These are phyloP conservation scores for Collybia sordida DNA, from an alignment of 768 basidiomycete genomes.

Conservation along the genomic window DNA sequence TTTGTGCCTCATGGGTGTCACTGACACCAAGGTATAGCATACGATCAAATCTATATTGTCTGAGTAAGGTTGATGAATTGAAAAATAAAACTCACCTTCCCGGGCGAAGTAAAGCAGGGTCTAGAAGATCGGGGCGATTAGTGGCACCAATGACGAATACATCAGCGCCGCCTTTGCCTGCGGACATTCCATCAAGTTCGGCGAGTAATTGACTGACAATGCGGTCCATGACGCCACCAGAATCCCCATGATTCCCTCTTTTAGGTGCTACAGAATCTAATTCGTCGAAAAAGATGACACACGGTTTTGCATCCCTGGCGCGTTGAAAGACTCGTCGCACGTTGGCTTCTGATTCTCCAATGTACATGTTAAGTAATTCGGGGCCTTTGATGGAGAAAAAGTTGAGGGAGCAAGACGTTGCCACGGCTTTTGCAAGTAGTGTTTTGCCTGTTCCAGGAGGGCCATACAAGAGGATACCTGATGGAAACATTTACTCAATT, in stretches of 20 bases:
- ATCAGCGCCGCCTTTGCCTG: constrained; percentile 57
- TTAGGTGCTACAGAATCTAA: constrained; percentile 94
- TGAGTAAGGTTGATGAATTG: background rate
- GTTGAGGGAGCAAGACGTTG: constrained; percentile 91
- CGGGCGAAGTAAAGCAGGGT: constrained; percentile 85
- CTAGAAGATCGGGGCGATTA: constrained; percentile 89
- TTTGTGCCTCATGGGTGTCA: constrained; percentile 80
- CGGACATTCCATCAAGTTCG: constrained; percentile 89
- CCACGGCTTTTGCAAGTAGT: constrained; percentile 92
- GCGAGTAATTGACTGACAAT: constrained; percentile 94
- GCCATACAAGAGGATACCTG: constrained; percentile 89
- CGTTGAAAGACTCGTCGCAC: constrained; percentile 90
- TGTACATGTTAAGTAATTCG: constrained; percentile 96
- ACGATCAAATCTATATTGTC: constrained; percentile 80
- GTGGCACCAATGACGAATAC: constrained; percentile 97
- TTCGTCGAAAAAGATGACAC: constrained; percentile 97
- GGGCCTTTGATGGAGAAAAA: constrained; percentile 98
- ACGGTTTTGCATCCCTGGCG: constrained; percentile 89
- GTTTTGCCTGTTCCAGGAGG: constrained; percentile 98
- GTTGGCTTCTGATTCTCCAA: constrained; percentile 97
- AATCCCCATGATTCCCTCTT: constrained; percentile 92
- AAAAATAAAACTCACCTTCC: constrained; percentile 56
- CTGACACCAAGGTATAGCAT: constrained; percentile 96
- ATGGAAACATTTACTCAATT: background rate
- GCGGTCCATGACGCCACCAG: constrained; percentile 96